These are phyloP conservation scores for Cinnamomum chago DNA, from an alignment of 164 flowering plant genomes.

Conservation along the genomic window DNA sequence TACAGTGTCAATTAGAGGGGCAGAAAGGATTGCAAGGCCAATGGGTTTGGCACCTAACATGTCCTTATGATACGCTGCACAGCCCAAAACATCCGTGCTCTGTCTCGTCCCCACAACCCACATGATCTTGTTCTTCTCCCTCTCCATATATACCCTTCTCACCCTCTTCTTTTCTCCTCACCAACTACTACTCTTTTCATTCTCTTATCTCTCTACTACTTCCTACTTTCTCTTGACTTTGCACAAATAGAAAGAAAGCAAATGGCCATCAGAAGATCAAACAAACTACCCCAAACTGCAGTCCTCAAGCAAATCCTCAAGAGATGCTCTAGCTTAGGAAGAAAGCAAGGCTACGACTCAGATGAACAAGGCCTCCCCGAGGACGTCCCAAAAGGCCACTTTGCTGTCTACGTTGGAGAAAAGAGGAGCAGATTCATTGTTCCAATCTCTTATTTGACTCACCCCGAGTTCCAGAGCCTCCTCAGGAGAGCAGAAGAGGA, in stretches of 20 bases:
- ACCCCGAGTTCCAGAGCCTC: conserved; percentile 21
- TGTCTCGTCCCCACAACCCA: conserved; percentile 52
- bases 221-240: neutral
- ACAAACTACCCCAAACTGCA: conserved; percentile 16
- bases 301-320: conserved; percentile 19
- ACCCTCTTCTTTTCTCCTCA: conserved; percentile 7
- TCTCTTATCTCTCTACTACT: neutral
- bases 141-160: conserved; percentile 36
- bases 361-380: conserved; percentile 32
- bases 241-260: neutral
- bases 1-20: conserved; percentile 37
- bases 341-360: conserved; percentile 16
- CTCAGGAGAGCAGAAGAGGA: conserved; percentile 18
- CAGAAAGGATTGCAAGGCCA: conserved; percentile 32
- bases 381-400: conserved; percentile 23
- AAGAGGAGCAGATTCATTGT: conserved; percentile 18
- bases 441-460: conserved; percentile 17
- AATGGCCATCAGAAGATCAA: conserved; percentile 12
- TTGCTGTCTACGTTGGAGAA: conserved; percentile 21
- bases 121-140: conserved; percentile 17
- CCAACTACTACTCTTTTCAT: neutral
- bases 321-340: conserved; percentile 22
- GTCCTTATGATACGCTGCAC: conserved; percentile 32
- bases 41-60: conserved; percentile 34
- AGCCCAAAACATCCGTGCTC: conserved; percentile 47